phyloP scores from a whole-genome alignment of 169 alveolate species.

The Eimeria sp. region DNA sequence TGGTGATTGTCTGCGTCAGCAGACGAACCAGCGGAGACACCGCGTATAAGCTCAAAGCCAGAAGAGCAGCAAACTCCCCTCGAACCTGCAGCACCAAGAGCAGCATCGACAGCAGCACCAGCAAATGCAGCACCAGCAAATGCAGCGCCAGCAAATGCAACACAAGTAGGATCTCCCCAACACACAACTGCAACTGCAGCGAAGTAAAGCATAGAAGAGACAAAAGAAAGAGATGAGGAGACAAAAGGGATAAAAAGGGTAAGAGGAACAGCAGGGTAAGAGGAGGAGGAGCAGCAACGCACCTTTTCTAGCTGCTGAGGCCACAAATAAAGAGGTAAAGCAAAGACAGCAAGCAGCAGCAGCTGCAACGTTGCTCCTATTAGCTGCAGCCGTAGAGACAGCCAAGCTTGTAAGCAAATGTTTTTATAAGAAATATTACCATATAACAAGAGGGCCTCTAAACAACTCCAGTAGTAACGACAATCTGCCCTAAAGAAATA shows the following conservation, averaged over 20 bases:
- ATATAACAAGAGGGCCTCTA: constrained; percentile 6
- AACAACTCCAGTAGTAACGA: constrained; percentile 16
- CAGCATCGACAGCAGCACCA: not conserved
- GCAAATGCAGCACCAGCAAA: not conserved
- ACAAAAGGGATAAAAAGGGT: not conserved
- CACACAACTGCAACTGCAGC: too few relatives aligned
- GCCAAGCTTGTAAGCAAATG: constrained; percentile 63
- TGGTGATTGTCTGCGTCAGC: constrained; percentile 54
- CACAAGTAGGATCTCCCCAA: too few relatives aligned
- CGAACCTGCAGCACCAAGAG: not conserved
- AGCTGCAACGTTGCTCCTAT: constrained; percentile 41
- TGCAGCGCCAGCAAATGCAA: not conserved
- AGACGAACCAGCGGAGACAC: constrained; percentile 60
- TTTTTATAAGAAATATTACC: not conserved
- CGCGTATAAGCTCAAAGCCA: constrained; percentile 50
- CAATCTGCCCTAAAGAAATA: constrained; percentile 3
- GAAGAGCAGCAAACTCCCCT: constrained; percentile 44
- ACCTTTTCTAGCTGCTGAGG: constrained; percentile 25
- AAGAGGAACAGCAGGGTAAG: too few relatives aligned
- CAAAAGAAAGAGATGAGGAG: not conserved
- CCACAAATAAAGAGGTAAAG: constrained; percentile 27
- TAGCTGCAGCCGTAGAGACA: constrained; percentile 66
- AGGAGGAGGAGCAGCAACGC: too few relatives aligned
- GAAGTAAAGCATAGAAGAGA: too few relatives aligned
- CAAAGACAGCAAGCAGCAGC: not conserved